These are phyloP conservation scores for Rhizopogon parksii DNA, from an alignment of 1,284 basidiomycete genomes.

Conservation along the genomic window DNA sequence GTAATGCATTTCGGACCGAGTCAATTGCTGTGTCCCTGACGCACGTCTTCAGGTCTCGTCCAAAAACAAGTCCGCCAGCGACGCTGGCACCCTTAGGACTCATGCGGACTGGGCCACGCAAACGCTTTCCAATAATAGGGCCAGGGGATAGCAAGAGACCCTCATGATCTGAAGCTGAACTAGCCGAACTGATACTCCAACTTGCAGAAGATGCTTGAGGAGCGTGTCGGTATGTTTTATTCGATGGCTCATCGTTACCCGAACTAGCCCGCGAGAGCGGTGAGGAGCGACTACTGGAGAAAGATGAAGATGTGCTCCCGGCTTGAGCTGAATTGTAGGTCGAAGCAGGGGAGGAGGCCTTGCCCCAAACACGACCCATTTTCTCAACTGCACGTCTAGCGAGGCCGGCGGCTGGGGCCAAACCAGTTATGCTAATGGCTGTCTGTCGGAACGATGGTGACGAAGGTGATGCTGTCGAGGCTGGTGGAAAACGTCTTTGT, in stretches of 20 bases:
- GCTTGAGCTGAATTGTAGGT: slow-evolving; percentile 34
- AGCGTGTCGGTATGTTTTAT: slow-evolving; percentile 33
- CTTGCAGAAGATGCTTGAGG: slow-evolving; percentile 53
- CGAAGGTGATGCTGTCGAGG: slow-evolving; percentile 12
- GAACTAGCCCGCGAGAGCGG: slow-evolving; percentile 33
- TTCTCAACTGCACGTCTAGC: slow-evolving; percentile 71
- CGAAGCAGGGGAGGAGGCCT: slow-evolving; percentile 37
- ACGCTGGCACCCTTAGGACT: slow-evolving; percentile 26
- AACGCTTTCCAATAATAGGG: slow-evolving; percentile 46
- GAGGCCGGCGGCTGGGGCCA: slow-evolving; percentile 64
- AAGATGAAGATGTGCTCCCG: slow-evolving; percentile 24
- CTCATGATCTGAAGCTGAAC: slow-evolving; percentile 52
- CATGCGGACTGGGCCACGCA: slow-evolving; percentile 47
- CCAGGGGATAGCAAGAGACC: slow-evolving; percentile 34
- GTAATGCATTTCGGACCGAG: slow-evolving; percentile 14
- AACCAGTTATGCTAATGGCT: slow-evolving; percentile 62
- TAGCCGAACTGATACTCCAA: slow-evolving; percentile 47
- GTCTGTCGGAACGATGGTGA: slow-evolving; percentile 46
- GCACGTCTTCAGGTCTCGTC: slow-evolving; percentile 47
- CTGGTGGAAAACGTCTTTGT: slow-evolving; percentile 20
- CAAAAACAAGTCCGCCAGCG: slow-evolving; percentile 57
- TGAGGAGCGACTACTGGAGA: slow-evolving; percentile 22
- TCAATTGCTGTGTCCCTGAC: slow-evolving; percentile 57
- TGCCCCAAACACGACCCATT: slow-evolving; percentile 58
- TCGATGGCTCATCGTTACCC: slow-evolving; percentile 23